These are phyloP conservation scores for Clonostachys byssicola DNA, from an alignment of 2,329 filamentous ascomycete genomes.

Conservation along the genomic window DNA sequence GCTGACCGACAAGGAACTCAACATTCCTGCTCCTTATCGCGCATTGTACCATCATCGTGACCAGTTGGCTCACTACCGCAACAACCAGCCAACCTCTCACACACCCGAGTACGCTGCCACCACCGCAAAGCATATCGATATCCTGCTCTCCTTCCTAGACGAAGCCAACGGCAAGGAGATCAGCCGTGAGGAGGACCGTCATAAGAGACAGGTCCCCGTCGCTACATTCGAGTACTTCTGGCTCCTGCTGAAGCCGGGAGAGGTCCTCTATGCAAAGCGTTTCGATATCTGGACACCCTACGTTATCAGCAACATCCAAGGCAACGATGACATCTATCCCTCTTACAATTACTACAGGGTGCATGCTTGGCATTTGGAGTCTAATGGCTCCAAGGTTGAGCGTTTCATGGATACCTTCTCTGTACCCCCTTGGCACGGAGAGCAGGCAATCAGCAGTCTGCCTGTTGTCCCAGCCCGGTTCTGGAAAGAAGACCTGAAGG, in stretches of 20 bases:
- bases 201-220: constrained; percentile 26
- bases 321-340: constrained; percentile 4
- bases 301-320: constrained; percentile 28
- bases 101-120: constrained; percentile 30
- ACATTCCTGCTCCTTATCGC: constrained; percentile 38
- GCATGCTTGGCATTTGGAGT: constrained; percentile 36
- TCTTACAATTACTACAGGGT: constrained; percentile 17
- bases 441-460: constrained; percentile 35
- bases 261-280: constrained; percentile 35
- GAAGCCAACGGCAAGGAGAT: constrained; percentile 25
- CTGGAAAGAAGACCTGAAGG: constrained; percentile 28
- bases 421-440: constrained; percentile 33
- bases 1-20: constrained; percentile 26
- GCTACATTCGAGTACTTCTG: constrained; percentile 41
- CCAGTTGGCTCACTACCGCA: constrained; percentile 34
- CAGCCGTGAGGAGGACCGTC: constrained; percentile 31
- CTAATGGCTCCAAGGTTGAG: constrained; percentile 21
- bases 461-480: constrained; percentile 34
- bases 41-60: constrained; percentile 41
- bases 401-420: constrained; percentile 29
- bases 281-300: constrained; percentile 34
- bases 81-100: constrained; percentile 33
- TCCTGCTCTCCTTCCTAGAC: constrained; percentile 37
- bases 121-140: constrained; percentile 37
- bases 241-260: constrained; percentile 39